phyloP scores from a whole-genome alignment of 2,329 filamentous ascomycete genomes.

The Stachybotrys chartarum region DNA sequence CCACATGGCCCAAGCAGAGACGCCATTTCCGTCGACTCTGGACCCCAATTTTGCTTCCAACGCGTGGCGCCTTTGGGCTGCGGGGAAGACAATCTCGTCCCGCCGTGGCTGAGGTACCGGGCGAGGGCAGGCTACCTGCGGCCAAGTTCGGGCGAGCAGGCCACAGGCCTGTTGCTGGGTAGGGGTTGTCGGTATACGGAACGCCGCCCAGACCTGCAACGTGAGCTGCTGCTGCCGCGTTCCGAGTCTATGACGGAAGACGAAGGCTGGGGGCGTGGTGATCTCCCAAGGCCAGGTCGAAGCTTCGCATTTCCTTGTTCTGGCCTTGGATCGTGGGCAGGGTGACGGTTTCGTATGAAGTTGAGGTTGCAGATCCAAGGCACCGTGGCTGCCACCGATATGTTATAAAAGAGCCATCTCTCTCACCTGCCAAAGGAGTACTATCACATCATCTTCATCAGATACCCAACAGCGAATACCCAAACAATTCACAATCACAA shows the following conservation, averaged over 20 bases:
- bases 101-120: neutral
- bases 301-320: slow-evolving; percentile 1
- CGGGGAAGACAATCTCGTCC: neutral
- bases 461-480: neutral
- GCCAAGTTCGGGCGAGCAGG: neutral
- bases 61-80: neutral
- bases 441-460: neutral
- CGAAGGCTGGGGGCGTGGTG: neutral
- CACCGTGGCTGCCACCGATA: neutral
- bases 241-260: neutral
- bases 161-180: neutral
- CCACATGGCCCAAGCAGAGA: neutral
- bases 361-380: neutral
- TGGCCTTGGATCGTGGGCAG: neutral
- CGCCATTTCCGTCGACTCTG: neutral
- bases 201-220: neutral
- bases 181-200: neutral
- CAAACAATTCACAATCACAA: neutral
- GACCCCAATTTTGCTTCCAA: neutral
- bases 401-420: neutral
- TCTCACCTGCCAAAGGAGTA: neutral
- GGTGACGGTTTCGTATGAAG: neutral
- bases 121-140: neutral
- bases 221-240: neutral
- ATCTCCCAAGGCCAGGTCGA: neutral